Conservation (phyloP, 805 yeast species). For the Yamadazyma endophytica region DNA sequence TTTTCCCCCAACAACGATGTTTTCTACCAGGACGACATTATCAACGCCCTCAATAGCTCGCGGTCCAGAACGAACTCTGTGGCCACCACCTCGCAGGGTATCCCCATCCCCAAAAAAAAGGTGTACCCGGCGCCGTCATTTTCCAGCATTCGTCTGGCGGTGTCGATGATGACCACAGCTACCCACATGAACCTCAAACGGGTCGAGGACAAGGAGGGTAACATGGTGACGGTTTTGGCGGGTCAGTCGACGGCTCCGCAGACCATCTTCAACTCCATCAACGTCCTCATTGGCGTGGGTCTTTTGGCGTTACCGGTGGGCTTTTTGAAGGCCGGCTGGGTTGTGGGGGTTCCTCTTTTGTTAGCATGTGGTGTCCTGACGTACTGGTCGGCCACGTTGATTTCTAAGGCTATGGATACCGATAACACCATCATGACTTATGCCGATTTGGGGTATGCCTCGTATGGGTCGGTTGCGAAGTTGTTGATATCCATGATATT, state of each 20-base stretch:
- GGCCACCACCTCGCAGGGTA: slow-evolving; percentile 7
- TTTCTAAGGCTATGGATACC: slow-evolving; percentile 73
- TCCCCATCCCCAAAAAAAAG: slow-evolving; percentile 24
- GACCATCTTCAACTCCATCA: slow-evolving; percentile 72
- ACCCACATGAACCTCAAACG: slow-evolving; percentile 54
- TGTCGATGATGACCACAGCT: slow-evolving; percentile 35
- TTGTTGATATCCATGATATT: slow-evolving; percentile 68
- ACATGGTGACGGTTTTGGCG: slow-evolving; percentile 63
- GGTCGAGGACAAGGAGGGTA: slow-evolving; percentile 69
- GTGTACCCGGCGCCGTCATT: slow-evolving; percentile 39
- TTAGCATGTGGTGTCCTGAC: slow-evolving; percentile 62
- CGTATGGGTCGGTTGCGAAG: slow-evolving; percentile 75
- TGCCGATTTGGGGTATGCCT: slow-evolving; percentile 85
- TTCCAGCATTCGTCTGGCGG: slow-evolving; percentile 36
- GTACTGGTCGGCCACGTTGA: slow-evolving; percentile 69
- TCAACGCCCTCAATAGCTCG: slow-evolving; percentile 18
- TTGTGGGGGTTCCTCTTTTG: slow-evolving; percentile 59
- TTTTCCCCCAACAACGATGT: slow-evolving; percentile 24
- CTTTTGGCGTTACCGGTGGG: slow-evolving; percentile 65
- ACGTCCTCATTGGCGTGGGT: slow-evolving; percentile 66
- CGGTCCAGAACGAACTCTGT: slow-evolving; percentile 27
- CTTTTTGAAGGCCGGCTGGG: slow-evolving; percentile 60
- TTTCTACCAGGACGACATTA: slow-evolving; percentile 36
- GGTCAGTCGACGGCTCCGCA: slow-evolving; percentile 83
- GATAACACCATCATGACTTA: slow-evolving; percentile 80